Base-by-base conservation (phyloP, 2,329 filamentous ascomycete species). In the Aschersonia sp. region DNA sequence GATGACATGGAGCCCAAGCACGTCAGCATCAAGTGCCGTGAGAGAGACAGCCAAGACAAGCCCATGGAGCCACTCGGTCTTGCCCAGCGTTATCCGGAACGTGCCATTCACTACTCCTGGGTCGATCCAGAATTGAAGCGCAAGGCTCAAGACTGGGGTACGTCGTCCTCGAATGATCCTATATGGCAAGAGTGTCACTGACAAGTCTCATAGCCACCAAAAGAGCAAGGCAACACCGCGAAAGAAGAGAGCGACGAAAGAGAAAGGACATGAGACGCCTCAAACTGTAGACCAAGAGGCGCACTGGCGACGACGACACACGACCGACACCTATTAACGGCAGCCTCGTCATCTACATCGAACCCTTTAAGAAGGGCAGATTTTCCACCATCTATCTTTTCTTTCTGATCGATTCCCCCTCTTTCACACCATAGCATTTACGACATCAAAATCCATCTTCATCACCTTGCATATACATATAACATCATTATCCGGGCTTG, bases 81-180 rank as follows among this genome's bases (percentile, higher is more conserved):
- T 9, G 63, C 60, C 1, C 64, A 66, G 47, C 61, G 71, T n/a
- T 73, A 68, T 48, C 71, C 71, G 2, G 70, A 73, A 48, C 62
- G 68, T 30, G 69, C 69, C 6, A 58, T 72, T 39, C 57, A 62
- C 37, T 73, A 73, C 53, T 46, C 56, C 5, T 73, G 70, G 70
- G 66, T 73, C 11, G 59, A 65, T 6, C 47, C 56, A 2, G 62
- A 66, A 44, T 52, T 66, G 45, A 68, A 68, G 53, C 50, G 54
- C 43, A 59, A 62, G 39, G 63, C 66, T 6, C 58, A 59, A 47
- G 58, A 65, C 47, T 62, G 67, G 55, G 62, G 69, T 71, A 58
- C 58, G 68, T 67, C 30, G 14, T 22, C 32, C 22, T 30, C 12
- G 30, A 35, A 14, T 29, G 42, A 41, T 41, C 30, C 29, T 48